Conservation (phyloP, 2,329 filamentous ascomycete genomes). For the Ophiocordyceps camponoti-floridani region DNA sequence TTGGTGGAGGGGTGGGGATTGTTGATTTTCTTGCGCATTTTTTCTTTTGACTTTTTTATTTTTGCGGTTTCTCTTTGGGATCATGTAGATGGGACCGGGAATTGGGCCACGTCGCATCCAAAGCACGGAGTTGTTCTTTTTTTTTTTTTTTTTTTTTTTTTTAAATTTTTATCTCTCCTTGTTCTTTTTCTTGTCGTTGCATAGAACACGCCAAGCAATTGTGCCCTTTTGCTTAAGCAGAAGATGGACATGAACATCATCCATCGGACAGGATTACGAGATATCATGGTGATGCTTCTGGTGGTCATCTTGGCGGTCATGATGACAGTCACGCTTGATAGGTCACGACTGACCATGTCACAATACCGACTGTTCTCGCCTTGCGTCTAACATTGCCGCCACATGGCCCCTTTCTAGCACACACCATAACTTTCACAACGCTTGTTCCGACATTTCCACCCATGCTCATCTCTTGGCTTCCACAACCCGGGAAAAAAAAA, state of each 20-base stretch:
- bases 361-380: no score
- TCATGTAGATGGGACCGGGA: conserved; percentile 1
- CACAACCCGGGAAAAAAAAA: no score
- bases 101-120: conserved; percentile 1
- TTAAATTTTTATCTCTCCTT: not conserved
- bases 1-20: no score
- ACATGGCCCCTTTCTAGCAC: no score
- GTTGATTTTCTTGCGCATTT: not conserved
- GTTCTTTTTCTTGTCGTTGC: not conserved
- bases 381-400: no score
- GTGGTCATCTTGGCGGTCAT: not conserved
- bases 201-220: conserved; percentile 1
- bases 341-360: no score
- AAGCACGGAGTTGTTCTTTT: conserved; percentile 3
- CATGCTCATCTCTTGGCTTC: no score
- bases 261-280: not conserved
- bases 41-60: no score
- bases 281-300: not conserved
- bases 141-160: not conserved
- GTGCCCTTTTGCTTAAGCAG: not conserved
- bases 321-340: no score
- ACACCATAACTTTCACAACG: not conserved
- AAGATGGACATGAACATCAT: no score
- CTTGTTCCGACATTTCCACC: not conserved
- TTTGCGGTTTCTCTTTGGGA: not conserved